Conservation (phyloP, 306 rosid genomes). For the Dryas octopetala region DNA sequence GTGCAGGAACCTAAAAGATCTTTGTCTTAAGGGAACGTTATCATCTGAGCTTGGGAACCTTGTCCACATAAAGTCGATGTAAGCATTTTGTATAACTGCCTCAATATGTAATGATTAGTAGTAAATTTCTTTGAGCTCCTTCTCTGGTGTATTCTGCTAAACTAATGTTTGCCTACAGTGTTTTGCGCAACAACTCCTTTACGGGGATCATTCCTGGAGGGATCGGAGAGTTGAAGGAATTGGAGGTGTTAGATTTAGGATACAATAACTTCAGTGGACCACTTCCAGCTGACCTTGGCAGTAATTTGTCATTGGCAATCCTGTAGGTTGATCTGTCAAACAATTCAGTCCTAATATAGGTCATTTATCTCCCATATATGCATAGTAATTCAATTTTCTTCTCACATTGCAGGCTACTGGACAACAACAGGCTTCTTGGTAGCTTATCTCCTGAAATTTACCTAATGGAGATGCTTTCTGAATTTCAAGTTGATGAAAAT, state of each 20-base stretch:
- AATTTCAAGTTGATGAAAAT: constrained; percentile 72
- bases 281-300: constrained; percentile 65
- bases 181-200: constrained; percentile 83
- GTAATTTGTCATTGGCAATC: constrained; percentile 55
- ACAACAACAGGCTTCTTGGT: constrained; percentile 67
- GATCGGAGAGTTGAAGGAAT: constrained; percentile 58
- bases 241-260: constrained; percentile 92
- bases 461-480: constrained; percentile 54
- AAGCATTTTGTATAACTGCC: constrained; percentile 25
- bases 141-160: constrained; percentile 24
- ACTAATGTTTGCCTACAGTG: constrained; percentile 42
- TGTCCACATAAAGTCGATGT: constrained; percentile 77
- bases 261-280: constrained; percentile 72
- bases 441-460: constrained; percentile 61
- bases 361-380: not conserved
- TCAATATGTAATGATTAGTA: constrained; percentile 7
- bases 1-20: constrained; percentile 70
- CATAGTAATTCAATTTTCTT: constrained; percentile 19
- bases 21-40: constrained; percentile 78
- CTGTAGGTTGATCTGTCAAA: constrained; percentile 58
- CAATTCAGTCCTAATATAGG: constrained; percentile 2
- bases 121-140: constrained; percentile 13
- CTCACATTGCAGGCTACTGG: constrained; percentile 66
- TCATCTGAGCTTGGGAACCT: constrained; percentile 62
- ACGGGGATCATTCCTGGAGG: constrained; percentile 64